These are phyloP conservation scores for Clavulina sp. DNA, from an alignment of 768 basidiomycete species.

Conservation along the genomic window DNA sequence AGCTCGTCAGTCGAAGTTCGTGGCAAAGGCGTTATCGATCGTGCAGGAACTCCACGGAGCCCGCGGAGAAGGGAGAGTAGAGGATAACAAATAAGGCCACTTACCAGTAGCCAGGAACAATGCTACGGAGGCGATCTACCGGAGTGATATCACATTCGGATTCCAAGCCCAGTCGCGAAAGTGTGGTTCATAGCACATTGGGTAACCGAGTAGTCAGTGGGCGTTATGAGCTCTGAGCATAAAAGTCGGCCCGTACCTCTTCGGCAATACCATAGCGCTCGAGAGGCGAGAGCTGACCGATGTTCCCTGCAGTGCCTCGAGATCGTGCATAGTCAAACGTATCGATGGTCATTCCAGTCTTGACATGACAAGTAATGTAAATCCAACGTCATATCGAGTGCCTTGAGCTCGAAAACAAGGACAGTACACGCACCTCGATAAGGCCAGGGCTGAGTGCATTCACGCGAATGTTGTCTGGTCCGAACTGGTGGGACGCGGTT, in stretches of 20 bases:
- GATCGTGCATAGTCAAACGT: slow-evolving; percentile 63
- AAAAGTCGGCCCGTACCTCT: slow-evolving; percentile 27
- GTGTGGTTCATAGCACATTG: too few species aligned
- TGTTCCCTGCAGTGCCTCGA: slow-evolving; percentile 52
- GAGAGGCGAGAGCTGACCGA: slow-evolving; percentile 73
- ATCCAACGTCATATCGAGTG: background rate
- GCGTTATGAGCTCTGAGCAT: background rate
- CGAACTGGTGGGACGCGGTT: slow-evolving; percentile 62
- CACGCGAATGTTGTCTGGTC: slow-evolving; percentile 69
- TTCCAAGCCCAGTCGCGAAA: too few species aligned
- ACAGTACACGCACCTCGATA: slow-evolving; percentile 45
- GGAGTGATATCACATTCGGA: background rate
- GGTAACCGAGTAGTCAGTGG: too few species aligned
- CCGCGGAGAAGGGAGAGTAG: too few species aligned
- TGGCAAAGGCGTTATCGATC: too few species aligned
- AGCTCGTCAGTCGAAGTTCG: too few species aligned
- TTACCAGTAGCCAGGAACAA: slow-evolving; percentile 78
- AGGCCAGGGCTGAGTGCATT: slow-evolving; percentile 83
- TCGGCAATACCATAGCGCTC: slow-evolving; percentile 68
- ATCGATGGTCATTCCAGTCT: slow-evolving; percentile 71
- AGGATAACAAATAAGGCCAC: slow-evolving; percentile 9
- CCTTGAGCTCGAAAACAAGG: too few species aligned
- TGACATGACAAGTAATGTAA: slow-evolving; percentile 1
- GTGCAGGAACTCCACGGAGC: too few species aligned
- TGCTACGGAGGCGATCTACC: slow-evolving; percentile 63